Conservation (phyloP, 495 filamentous ascomycete genomes). For the Lasiosphaeria miniovina region DNA sequence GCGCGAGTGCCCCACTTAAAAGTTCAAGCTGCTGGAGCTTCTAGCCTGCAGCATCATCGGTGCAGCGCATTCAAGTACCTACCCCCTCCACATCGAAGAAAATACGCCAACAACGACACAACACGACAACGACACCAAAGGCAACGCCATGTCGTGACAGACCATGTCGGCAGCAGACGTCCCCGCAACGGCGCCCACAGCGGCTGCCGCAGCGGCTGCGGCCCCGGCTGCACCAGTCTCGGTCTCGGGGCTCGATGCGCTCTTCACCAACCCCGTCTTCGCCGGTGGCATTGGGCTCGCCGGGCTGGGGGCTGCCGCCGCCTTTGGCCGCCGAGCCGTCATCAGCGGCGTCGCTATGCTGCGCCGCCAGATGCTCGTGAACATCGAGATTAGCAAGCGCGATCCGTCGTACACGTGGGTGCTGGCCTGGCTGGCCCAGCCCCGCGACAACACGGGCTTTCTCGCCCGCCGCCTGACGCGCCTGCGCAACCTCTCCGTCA, state of each 20-base stretch:
- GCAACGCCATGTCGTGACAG: constrained; percentile 17
- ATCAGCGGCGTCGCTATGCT: constrained; percentile 67
- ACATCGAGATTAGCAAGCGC: constrained; percentile 89
- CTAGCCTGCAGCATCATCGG: too few relatives aligned
- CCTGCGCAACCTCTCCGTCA: constrained; percentile 47
- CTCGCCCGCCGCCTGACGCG: constrained; percentile 46
- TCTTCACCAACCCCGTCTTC: constrained; percentile 57
- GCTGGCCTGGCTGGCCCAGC: constrained; percentile 86
- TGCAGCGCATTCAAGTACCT: too few relatives aligned
- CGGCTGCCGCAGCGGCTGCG: constrained; percentile 7
- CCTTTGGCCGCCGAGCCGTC: constrained; percentile 69
- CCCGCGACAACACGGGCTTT: constrained; percentile 55
- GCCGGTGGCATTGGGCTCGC: constrained; percentile 77
- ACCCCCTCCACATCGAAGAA: too few relatives aligned
- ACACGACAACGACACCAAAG: background rate
- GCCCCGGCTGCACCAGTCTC: constrained; percentile 15
- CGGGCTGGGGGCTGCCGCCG: constrained; percentile 72
- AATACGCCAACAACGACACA: background rate
- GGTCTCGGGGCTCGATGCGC: constrained; percentile 45
- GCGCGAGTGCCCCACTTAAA: too few relatives aligned
- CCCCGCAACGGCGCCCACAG: background rate
- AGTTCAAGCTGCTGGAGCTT: too few relatives aligned
- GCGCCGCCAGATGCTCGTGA: constrained; percentile 82
- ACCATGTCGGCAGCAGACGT: too few relatives aligned
- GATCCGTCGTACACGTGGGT: constrained; percentile 95